Percentiles rank a stretch among this genome's conserved stretches.
These are phyloP conservation scores for Pichia scutulata DNA, from an alignment of 805 yeast species.

Conservation along the genomic window DNA sequence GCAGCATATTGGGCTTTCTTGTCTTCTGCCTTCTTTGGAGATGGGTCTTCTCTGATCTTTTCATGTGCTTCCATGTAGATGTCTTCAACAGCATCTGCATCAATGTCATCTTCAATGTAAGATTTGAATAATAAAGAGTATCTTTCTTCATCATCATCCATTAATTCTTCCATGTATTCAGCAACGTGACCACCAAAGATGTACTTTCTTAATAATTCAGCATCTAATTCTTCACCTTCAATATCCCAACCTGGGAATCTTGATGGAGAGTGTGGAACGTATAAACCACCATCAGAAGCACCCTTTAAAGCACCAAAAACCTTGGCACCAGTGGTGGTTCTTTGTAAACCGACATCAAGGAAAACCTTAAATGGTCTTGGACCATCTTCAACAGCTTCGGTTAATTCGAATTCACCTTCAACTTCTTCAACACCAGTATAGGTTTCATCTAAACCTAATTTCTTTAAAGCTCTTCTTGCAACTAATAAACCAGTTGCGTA, in stretches of 20 bases:
- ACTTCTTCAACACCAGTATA: constrained; percentile 98
- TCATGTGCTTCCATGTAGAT: constrained; percentile 91
- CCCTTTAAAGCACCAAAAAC: constrained; percentile 99
- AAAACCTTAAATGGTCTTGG: constrained; percentile 99
- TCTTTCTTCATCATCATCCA: constrained; percentile 99
- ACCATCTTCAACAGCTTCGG: constrained; percentile 98
- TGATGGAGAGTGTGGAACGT: constrained; percentile 98
- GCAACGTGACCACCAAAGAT: constrained; percentile 99
- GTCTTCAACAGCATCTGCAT: constrained; percentile 95
- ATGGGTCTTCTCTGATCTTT: constrained; percentile 93
- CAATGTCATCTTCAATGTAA: constrained; percentile 94
- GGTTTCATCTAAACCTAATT: constrained; percentile 97
- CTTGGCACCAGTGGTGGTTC: constrained; percentile 99
- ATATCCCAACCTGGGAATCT: constrained; percentile 99
- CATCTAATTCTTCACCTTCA: constrained; percentile 96
- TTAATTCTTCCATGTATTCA: constrained; percentile 99
- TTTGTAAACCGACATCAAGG: constrained; percentile 98
- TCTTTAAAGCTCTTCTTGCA: constrained; percentile 98
- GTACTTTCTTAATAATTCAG: constrained; percentile 96
- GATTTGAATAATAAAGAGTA: constrained; percentile 93
- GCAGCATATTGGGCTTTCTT: constrained; percentile 98
- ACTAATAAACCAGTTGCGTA: constrained; percentile 97
- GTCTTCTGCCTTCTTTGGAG: constrained; percentile 80
- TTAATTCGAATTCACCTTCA: constrained; percentile 97
- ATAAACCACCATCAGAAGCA: constrained; percentile 99